Evolutionary conservation across 129 eudicot species (phyloP).

Genomic region (Pulicaria dysenterica): DNA sequence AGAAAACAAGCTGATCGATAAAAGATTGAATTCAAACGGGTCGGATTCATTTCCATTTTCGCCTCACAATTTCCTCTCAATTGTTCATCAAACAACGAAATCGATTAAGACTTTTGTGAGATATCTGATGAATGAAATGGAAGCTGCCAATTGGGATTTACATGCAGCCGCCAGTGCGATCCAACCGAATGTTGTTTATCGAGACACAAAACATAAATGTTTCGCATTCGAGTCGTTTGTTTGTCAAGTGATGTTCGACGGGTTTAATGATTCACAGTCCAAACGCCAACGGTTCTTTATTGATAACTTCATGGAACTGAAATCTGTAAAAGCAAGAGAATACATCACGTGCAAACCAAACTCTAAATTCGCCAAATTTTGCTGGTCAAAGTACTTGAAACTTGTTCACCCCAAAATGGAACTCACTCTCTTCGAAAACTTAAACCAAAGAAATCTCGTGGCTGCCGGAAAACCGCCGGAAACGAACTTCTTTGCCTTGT

Average conservation of each 20-base stretch:
- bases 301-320: conserved; percentile 55
- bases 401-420: conserved; percentile 80
- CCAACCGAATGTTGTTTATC: conserved; percentile 56
- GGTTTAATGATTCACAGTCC: conserved; percentile 40
- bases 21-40: conserved; percentile 33
- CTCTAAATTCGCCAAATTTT: conserved; percentile 62
- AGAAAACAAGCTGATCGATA: conserved; percentile 64
- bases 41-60: no score
- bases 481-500: conserved; percentile 52
- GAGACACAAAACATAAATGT: conserved; percentile 46
- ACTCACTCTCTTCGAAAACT: conserved; percentile 59
- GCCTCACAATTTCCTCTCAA: conserved; percentile 41
- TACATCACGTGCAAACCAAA: conserved; percentile 69
- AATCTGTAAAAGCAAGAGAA: conserved; percentile 54
- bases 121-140: conserved; percentile 64
- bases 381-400: conserved; percentile 57
- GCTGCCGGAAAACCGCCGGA: conserved; percentile 59
- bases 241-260: conserved; percentile 67
- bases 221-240: conserved; percentile 80
- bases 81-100: conserved; percentile 51
- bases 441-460: conserved; percentile 51
- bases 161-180: conserved; percentile 64
- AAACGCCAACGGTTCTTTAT: conserved; percentile 41
- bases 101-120: conserved; percentile 58
- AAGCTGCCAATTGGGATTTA: conserved; percentile 74